Percentiles rank a stretch among this genome's conserved stretches.
Evolutionary conservation across 2,329 filamentous ascomycete genomes (phyloP).

Genomic region (Colletotrichum sp.): DNA sequence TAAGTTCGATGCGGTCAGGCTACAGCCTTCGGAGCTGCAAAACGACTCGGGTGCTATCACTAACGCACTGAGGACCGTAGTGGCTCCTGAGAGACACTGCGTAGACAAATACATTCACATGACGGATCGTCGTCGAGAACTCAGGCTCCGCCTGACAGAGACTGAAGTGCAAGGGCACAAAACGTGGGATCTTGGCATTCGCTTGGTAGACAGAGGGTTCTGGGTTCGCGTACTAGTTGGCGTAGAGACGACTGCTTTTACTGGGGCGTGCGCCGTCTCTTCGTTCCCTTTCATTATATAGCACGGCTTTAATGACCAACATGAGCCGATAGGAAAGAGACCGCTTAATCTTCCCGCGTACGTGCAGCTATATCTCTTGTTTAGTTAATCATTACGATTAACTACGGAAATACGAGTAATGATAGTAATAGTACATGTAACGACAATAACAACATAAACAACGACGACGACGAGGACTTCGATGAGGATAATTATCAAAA

Average conservation of each 20-base stretch:
- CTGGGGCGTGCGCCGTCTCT: neutral
- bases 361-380: accelerated
- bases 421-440: too few species aligned
- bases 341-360: accelerated
- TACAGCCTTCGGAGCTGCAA: neutral
- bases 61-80: neutral
- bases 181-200: neutral
- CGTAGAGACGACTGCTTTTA: neutral
- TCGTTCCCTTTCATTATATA: neutral
- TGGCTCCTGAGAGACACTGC: neutral
- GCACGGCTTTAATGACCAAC: accelerated
- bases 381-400: accelerated
- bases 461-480: too few species aligned
- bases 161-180: neutral
- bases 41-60: neutral
- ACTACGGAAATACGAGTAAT: too few species aligned
- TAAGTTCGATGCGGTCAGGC: neutral
- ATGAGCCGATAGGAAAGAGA: neutral
- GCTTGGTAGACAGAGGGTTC: neutral
- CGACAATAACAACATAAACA: too few species aligned
- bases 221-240: neutral
- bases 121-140: neutral
- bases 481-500: too few species aligned
- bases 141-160: neutral
- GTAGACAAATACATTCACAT: neutral